Evolutionary conservation across 140 eudicot species (phyloP), one percentile per base, ranked within the genome.

Genomic region (Flaveria floridana): DNA sequence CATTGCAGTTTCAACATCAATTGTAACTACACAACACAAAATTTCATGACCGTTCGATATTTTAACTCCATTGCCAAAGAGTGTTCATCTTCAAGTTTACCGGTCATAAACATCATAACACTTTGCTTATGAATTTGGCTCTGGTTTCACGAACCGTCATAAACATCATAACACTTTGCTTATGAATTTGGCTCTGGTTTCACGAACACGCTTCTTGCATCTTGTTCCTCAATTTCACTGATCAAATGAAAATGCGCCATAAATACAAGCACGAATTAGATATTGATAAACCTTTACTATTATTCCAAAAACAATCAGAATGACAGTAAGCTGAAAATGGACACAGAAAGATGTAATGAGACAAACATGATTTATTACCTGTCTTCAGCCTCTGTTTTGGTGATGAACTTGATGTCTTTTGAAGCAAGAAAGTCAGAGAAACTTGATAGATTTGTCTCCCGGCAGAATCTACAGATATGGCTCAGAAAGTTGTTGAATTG

Each of bases 401-500:
- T 88, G 80, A 94, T 90, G 66, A 84, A 77, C 16, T 37, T 71
- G 82, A 94, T 48, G 14, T 78, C 83, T 65, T 91, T 84, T 2
- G 92, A 76, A 39, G 84, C 85, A 74, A 94, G 90, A 73, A 72
- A 86, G 47, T 87, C 87, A 7, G 75, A 82, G 69, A 94, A 87
- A 79, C 80, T 81, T 12, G 68, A 51, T 16, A 88, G 78, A 79
- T 88, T 72, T 73, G 87, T 84, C 79, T 85, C 90, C 67, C 65
- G 65, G 82, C 95, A 90, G 76, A 84, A 91, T 76, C 86, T 94
- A 63, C 48, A 52, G 26, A 94, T 80, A 58, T 84, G 85, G 52
- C 34, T 73, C 72, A 94, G 58, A 77, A 94, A 94, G 71, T 91
- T 89, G 84, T 94, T 94, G 85, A 86, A 94, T 83, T 88, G 92